Evolutionary conservation across 352 stramenopile species (phyloP).

Genomic region (Aphanomyces cochlioides): DNA sequence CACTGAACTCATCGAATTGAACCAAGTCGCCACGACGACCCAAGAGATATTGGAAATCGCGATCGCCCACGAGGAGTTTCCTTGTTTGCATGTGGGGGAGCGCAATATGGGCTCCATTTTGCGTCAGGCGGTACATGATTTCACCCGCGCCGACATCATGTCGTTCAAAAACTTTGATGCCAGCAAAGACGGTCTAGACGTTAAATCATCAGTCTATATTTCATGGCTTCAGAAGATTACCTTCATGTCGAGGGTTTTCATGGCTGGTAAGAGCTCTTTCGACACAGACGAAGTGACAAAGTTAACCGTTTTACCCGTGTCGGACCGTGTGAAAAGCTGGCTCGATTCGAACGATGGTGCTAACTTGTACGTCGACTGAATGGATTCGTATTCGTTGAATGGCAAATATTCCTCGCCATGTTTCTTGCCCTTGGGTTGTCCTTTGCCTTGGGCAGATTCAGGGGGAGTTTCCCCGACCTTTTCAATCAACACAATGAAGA

Average conservation of each 20-base stretch:
- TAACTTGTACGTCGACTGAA: conserved; percentile 80
- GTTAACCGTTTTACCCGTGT: conserved; percentile 80
- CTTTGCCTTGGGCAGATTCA: conserved; percentile 22
- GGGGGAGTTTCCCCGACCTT: conserved; percentile 75
- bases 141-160: conserved; percentile 65
- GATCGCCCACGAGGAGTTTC: conserved; percentile 55
- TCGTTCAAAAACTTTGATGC: conserved; percentile 90
- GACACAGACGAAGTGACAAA: conserved; percentile 85
- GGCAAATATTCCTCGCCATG: conserved; percentile 72
- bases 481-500: conserved; percentile 97
- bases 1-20: conserved; percentile 79
- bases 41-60: conserved; percentile 83
- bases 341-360: conserved; percentile 54
- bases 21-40: conserved; percentile 77
- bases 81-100: conserved; percentile 75
- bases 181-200: conserved; percentile 80
- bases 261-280: conserved; percentile 68
- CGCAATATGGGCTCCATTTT: conserved; percentile 81
- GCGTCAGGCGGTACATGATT: conserved; percentile 85
- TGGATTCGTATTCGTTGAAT: conserved; percentile 59
- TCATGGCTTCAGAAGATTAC: conserved; percentile 21
- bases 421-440: conserved; percentile 40
- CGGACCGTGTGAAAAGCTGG: conserved; percentile 85
- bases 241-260: conserved; percentile 84
- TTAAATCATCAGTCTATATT: conserved; percentile 17